phyloP scores from a whole-genome alignment of 2,329 filamentous ascomycete genomes.

The Pestalotiopsis sp. region DNA sequence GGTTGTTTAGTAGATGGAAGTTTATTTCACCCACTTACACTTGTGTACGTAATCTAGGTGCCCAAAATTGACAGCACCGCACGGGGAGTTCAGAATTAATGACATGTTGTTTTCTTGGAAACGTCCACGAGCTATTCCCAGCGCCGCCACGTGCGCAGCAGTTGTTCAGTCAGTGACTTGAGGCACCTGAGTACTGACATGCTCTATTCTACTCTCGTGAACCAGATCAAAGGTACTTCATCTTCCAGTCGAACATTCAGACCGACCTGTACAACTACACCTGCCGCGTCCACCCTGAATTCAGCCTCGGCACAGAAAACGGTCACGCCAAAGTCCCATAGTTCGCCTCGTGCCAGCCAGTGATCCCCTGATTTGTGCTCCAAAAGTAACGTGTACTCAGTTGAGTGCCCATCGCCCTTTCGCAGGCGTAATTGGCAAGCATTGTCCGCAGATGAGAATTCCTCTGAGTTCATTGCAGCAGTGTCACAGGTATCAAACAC shows the following conservation, averaged over 20 bases:
- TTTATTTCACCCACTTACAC: too few relatives aligned
- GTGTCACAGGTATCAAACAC: conserved; percentile 12
- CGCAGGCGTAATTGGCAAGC: conserved; percentile 2
- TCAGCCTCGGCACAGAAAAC: conserved; percentile 10
- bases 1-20: too few relatives aligned
- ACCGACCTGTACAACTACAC: conserved; percentile 16
- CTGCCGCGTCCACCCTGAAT: conserved; percentile 15
- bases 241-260: conserved; percentile 14
- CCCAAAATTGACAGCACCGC: too few relatives aligned
- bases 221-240: conserved; percentile 17
- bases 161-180: too few relatives aligned
- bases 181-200: too few relatives aligned
- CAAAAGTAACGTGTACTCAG: not conserved
- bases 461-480: not conserved
- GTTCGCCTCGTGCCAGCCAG: conserved; percentile 12
- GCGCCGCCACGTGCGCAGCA: too few relatives aligned
- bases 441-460: not conserved
- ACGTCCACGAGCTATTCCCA: too few relatives aligned
- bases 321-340: not conserved
- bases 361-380: conserved; percentile 13
- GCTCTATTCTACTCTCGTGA: not conserved
- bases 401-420: not conserved
- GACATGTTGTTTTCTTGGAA: too few relatives aligned
- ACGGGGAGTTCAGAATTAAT: too few relatives aligned
- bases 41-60: too few relatives aligned